phyloP scores from a whole-genome alignment of 345 rosid genomes.

The Eucalyptus leucophloia region DNA sequence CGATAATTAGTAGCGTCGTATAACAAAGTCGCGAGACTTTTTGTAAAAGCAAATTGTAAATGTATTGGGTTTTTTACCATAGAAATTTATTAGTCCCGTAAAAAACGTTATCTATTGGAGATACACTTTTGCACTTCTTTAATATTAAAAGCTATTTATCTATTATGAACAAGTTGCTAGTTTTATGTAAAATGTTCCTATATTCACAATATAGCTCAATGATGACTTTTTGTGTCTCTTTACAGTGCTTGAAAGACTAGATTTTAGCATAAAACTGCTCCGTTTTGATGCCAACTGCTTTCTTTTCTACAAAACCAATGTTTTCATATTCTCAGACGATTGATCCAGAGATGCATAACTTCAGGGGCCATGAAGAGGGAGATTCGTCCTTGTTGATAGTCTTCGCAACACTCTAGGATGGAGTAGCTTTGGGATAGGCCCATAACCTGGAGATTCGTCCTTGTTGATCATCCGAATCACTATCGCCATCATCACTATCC shows the following conservation, averaged over 20 bases:
- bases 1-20: neutral
- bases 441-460: slow-evolving; percentile 28
- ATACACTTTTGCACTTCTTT: neutral
- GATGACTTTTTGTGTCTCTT: neutral
- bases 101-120: neutral
- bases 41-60: neutral
- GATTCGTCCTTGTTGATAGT: neutral
- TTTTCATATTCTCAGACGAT: neutral
- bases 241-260: neutral
- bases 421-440: slow-evolving; percentile 22
- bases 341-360: neutral
- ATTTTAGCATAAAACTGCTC: neutral
- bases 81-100: neutral
- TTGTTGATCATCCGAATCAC: slow-evolving; percentile 27
- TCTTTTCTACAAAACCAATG: neutral
- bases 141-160: neutral
- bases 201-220: neutral
- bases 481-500: slow-evolving; percentile 25
- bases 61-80: neutral
- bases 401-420: neutral
- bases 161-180: neutral
- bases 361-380: neutral
- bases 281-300: neutral
- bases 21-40: neutral
- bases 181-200: neutral